These are phyloP conservation scores for Exophiala sp. DNA, from an alignment of 2,329 filamentous ascomycete genomes.

Conservation along the genomic window DNA sequence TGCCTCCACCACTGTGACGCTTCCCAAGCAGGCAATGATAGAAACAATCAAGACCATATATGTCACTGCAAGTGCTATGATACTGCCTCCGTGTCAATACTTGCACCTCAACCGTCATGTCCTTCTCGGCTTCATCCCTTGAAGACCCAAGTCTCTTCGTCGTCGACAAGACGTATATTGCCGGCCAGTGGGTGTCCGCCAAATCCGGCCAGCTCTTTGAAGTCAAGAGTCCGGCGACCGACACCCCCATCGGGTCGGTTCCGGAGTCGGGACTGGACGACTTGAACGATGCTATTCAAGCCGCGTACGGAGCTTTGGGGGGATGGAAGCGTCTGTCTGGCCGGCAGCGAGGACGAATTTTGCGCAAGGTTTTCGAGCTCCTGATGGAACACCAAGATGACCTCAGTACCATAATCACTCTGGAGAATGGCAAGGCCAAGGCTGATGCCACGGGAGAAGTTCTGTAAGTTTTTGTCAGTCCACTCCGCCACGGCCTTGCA, in stretches of 20 bases:
- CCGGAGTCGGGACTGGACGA: constrained; percentile 76
- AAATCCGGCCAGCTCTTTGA: constrained; percentile 87
- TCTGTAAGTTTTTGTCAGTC: constrained; percentile 33
- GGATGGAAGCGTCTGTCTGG: constrained; percentile 58
- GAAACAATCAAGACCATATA: background rate
- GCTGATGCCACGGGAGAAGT: constrained; percentile 49
- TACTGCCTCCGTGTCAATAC: background rate
- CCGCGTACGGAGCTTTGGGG: constrained; percentile 68
- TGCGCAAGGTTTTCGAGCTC: constrained; percentile 64
- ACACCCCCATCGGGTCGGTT: constrained; percentile 74
- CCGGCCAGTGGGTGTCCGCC: constrained; percentile 66
- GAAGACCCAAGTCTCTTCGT: constrained; percentile 16
- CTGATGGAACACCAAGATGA: constrained; percentile 64
- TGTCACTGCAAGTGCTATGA: background rate
- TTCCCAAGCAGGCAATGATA: no score
- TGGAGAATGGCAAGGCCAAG: constrained; percentile 58
- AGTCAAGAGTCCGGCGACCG: constrained; percentile 75
- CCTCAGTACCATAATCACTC: constrained; percentile 49
- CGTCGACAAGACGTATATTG: constrained; percentile 21
- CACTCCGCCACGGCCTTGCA: background rate
- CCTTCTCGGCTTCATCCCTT: constrained; percentile 12
- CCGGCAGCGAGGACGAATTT: constrained; percentile 58
- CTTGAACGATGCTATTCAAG: constrained; percentile 73
- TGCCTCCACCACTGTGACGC: no score
- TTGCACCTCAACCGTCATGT: constrained; percentile 2